phyloP scores from a whole-genome alignment of 495 filamentous ascomycete genomes.

The Penicillium macrosclerotiorum region DNA sequence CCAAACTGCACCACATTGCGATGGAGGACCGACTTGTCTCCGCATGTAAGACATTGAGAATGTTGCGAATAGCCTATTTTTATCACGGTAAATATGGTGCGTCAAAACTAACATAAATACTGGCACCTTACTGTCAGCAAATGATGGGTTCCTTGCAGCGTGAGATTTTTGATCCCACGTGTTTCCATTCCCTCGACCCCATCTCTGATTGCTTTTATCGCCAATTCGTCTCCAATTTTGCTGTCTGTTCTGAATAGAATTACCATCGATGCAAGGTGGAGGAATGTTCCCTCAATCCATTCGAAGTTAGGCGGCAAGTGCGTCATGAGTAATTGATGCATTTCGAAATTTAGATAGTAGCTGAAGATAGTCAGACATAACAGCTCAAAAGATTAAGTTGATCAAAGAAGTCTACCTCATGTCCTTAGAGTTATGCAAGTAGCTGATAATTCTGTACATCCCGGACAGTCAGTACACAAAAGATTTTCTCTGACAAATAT shows the following conservation, averaged over 20 bases:
- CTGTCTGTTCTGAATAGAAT: slow-evolving; percentile 25
- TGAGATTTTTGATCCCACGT: slow-evolving; percentile 35
- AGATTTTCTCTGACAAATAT: no score
- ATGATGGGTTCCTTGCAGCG: slow-evolving; percentile 62
- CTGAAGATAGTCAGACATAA: background rate
- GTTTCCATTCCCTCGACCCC: slow-evolving; percentile 38
- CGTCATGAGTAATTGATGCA: slow-evolving; percentile 56
- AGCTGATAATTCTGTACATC: background rate
- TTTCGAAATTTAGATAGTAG: slow-evolving; percentile 28
- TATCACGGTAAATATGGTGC: no score
- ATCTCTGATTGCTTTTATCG: slow-evolving; percentile 28
- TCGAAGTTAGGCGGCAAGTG: slow-evolving; percentile 39
- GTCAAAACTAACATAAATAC: background rate
- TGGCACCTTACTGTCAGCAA: slow-evolving; percentile 59
- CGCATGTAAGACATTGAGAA: no score
- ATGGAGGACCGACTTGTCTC: slow-evolving; percentile 53
- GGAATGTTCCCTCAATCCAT: slow-evolving; percentile 63
- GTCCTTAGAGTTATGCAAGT: background rate
- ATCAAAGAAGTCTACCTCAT: background rate
- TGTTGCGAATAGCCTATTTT: no score
- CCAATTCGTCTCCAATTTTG: slow-evolving; percentile 17
- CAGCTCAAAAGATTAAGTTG: background rate
- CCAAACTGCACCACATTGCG: slow-evolving; percentile 69
- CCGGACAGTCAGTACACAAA: no score
- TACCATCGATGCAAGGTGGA: slow-evolving; percentile 61